Conservation (phyloP, 2,329 filamentous ascomycete species). For the Aspergillus caelatus region DNA sequence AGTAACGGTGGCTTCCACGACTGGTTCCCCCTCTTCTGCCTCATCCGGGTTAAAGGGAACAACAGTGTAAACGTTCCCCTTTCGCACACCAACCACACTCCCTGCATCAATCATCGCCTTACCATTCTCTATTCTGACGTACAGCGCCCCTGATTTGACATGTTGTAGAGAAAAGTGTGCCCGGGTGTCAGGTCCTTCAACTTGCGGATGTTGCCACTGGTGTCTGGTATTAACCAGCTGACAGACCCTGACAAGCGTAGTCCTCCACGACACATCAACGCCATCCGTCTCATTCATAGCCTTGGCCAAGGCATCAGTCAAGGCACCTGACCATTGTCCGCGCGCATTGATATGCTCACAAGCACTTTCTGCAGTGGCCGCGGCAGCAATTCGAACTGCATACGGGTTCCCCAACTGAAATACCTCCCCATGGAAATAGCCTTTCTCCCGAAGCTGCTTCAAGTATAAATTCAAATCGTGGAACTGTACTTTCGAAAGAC, state of each 20-base stretch:
- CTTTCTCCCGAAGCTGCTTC: background rate
- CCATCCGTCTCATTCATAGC: background rate
- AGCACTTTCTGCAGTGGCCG: slow-evolving; percentile 1
- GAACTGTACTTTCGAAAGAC: background rate
- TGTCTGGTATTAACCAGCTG: slow-evolving; percentile 3
- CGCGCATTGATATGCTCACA: slow-evolving; percentile 2
- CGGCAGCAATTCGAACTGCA: slow-evolving; percentile 6
- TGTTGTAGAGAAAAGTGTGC: background rate
- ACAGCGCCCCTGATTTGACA: background rate
- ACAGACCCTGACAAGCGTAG: background rate
- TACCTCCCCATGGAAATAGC: background rate
- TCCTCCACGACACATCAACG: slow-evolving; percentile 5
- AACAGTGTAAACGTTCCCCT: background rate
- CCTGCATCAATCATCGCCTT: background rate
- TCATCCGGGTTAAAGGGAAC: background rate
- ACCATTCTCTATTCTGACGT: background rate
- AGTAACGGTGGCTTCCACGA: background rate
- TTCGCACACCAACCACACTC: background rate
- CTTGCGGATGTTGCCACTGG: slow-evolving; percentile 2
- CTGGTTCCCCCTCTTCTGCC: background rate
- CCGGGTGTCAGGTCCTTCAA: slow-evolving; percentile 5
- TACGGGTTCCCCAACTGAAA: slow-evolving; percentile 1
- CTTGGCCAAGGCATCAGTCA: slow-evolving; percentile 4
- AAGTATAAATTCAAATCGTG: background rate
- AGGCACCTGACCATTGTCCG: slow-evolving; percentile 3